phyloP scores from a whole-genome alignment of 805 yeast genomes.

The Suhomyces canberraensis region DNA sequence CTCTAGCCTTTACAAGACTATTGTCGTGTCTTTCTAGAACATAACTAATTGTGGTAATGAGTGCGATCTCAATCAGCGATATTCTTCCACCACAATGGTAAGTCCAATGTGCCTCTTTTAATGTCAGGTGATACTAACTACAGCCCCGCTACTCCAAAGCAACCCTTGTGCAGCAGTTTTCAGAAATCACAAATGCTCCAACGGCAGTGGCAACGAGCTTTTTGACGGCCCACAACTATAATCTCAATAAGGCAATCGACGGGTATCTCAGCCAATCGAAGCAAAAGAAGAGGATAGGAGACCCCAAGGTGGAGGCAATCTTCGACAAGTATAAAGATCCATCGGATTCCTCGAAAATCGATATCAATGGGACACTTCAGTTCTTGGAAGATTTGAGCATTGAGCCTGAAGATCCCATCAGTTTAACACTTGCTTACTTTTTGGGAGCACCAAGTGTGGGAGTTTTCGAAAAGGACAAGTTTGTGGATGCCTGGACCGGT shows the following conservation, averaged over 20 bases:
- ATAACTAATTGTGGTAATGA: too few relatives aligned
- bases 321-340: slow-evolving; percentile 34
- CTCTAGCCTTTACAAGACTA: too few relatives aligned
- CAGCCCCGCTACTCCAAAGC: slow-evolving; percentile 5
- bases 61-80: too few relatives aligned
- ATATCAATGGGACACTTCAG: slow-evolving; percentile 71
- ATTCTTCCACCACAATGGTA: too few relatives aligned
- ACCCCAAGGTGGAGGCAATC: slow-evolving; percentile 22
- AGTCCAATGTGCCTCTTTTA: too few relatives aligned
- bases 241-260: slow-evolving; percentile 30
- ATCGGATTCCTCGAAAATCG: slow-evolving; percentile 44
- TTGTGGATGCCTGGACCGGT: slow-evolving; percentile 57
- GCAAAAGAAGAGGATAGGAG: slow-evolving; percentile 1
- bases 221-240: slow-evolving; percentile 29
- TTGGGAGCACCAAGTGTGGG: slow-evolving; percentile 69
- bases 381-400: slow-evolving; percentile 66
- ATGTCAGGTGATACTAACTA: too few relatives aligned
- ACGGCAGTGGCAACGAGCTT: slow-evolving; percentile 34
- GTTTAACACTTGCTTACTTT: slow-evolving; percentile 67
- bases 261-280: slow-evolving; percentile 18
- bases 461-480: slow-evolving; percentile 47
- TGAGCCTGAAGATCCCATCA: slow-evolving; percentile 70
- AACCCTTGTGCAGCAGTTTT: too few relatives aligned
- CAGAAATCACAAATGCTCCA: too few relatives aligned
- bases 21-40: too few relatives aligned